Percentiles rank a stretch among this genome's conserved stretches.
Conservation (phyloP, 2,329 filamentous ascomycete species). For the Metarhizium brunneum region DNA sequence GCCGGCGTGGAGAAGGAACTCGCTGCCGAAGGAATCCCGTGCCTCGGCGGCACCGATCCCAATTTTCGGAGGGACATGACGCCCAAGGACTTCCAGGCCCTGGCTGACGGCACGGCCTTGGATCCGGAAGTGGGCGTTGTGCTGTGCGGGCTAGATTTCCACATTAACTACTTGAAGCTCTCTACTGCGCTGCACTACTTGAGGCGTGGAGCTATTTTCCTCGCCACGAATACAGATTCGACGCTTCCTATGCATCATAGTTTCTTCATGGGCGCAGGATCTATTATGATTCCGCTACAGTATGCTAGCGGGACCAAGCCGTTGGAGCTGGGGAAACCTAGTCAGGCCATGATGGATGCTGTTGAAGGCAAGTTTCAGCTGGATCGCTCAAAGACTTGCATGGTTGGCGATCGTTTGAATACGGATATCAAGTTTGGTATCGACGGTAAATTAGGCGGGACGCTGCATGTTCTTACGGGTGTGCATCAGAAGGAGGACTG, state of each 20-base stretch:
- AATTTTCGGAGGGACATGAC: conserved; percentile 67
- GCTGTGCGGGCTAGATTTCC: conserved; percentile 83
- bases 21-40: conserved; percentile 65
- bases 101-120: conserved; percentile 66
- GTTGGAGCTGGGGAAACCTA: conserved; percentile 81
- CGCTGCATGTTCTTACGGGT: conserved; percentile 82
- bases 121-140: conserved; percentile 88
- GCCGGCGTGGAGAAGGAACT: conserved; percentile 86
- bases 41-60: conserved; percentile 81
- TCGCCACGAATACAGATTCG: conserved; percentile 89
- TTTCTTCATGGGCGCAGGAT: conserved; percentile 87
- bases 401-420: conserved; percentile 89
- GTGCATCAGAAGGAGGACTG: conserved; percentile 81
- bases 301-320: conserved; percentile 64
- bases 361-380: conserved; percentile 94
- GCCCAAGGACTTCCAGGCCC: conserved; percentile 67
- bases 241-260: conserved; percentile 74
- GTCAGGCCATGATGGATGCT: conserved; percentile 98
- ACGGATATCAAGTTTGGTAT: conserved; percentile 96
- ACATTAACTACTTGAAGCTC: conserved; percentile 91
- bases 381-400: conserved; percentile 76
- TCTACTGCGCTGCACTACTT: conserved; percentile 81
- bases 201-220: conserved; percentile 68
- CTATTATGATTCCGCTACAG: conserved; percentile 66
- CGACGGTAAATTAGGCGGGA: conserved; percentile 83